These are phyloP conservation scores for Pseudocercospora crystallina DNA, from an alignment of 2,329 filamentous ascomycete genomes.

Conservation along the genomic window DNA sequence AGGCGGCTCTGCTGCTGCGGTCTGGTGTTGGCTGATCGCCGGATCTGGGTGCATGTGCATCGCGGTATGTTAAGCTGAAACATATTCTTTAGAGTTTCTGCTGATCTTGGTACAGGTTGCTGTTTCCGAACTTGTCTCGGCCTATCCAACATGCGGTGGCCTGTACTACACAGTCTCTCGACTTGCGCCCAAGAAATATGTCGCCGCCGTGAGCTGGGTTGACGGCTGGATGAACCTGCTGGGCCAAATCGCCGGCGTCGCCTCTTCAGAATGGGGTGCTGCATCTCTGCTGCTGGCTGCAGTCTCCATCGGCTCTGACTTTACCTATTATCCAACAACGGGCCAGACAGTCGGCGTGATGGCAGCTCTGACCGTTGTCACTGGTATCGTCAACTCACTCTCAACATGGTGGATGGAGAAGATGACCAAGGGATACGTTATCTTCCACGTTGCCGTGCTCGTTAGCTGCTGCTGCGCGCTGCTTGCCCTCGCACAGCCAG, in stretches of 20 bases:
- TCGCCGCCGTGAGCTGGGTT: conserved; percentile 53
- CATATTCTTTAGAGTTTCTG: conserved; percentile 10
- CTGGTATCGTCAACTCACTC: conserved; percentile 56
- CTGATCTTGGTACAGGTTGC: conserved; percentile 34
- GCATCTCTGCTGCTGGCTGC: conserved; percentile 58
- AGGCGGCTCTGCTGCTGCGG: conserved; percentile 54
- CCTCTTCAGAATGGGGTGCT: conserved; percentile 58
- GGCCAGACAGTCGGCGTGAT: conserved; percentile 55
- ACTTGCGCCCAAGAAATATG: conserved; percentile 49
- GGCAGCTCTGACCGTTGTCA: conserved; percentile 54
- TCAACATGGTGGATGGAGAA: conserved; percentile 60
- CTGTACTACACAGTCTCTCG: conserved; percentile 54
- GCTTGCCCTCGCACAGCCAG: conserved; percentile 45
- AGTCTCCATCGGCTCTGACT: conserved; percentile 46
- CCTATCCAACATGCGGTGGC: conserved; percentile 58
- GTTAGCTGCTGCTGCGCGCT: conserved; percentile 54
- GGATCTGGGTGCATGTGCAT: conserved; percentile 59
- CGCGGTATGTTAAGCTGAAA: conserved; percentile 23
- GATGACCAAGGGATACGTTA: conserved; percentile 58
- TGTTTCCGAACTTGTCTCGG: conserved; percentile 58
- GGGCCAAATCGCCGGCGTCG: conserved; percentile 55
- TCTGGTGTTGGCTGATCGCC: conserved; percentile 61
- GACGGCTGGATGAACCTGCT: conserved; percentile 41
- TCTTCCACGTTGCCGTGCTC: conserved; percentile 56
- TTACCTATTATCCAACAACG: conserved; percentile 41